Base-by-base conservation (phyloP, 2,329 filamentous ascomycete species). In the Alternaria sp. region DNA sequence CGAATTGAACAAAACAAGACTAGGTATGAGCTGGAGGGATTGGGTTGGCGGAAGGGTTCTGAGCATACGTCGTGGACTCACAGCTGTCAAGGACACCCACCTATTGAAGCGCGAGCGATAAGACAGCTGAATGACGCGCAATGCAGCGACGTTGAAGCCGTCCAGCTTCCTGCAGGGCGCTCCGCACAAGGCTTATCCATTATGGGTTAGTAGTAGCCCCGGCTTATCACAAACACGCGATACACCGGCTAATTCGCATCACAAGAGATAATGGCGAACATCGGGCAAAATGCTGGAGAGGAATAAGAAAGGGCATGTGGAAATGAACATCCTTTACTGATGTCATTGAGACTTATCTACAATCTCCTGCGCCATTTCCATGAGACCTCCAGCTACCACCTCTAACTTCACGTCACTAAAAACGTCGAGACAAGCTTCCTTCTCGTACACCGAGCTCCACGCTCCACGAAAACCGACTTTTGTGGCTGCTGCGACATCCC, bases 401-500 rank as follows among this genome's bases (percentile, higher is more conserved):
- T 64, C 62, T 18, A 64, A 26, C 38, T 59, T 57, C 7, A 41
- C 59, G 7, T 62, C 55, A 18, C 44, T 53, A 36, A 62, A 64
- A 6, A 64, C 28, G 22, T 64, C 56, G 42, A 59, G 22, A 43
- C 59, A 62, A 41, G 62, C 51, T 24, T 64, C 56, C 8, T 51
- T 48, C 56, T 64, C 62, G 38, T 56, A 54, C 43, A 62, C 56
- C 1, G 56, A 49, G n/a, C 43, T 59, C 51, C 61, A 65, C 12
- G 63, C 63, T 14, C 63, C 63, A 12, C 63, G 54, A n/a, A 65
- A 67, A 65, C 84, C 84, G n/a, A 79, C 80, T 57, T 78, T 80
- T 52, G 77, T 80, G 14, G 86, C 85, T 4, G 84, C 83, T 16
- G 81, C 78, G 5, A 85, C 84, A 78, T 88, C 86, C 86, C 86